A percentile compares a stretch with the other conserved stretches of the same genome.
Conservation (phyloP, 2,329 filamentous ascomycete genomes). For the Colletotrichum echinochloae region DNA sequence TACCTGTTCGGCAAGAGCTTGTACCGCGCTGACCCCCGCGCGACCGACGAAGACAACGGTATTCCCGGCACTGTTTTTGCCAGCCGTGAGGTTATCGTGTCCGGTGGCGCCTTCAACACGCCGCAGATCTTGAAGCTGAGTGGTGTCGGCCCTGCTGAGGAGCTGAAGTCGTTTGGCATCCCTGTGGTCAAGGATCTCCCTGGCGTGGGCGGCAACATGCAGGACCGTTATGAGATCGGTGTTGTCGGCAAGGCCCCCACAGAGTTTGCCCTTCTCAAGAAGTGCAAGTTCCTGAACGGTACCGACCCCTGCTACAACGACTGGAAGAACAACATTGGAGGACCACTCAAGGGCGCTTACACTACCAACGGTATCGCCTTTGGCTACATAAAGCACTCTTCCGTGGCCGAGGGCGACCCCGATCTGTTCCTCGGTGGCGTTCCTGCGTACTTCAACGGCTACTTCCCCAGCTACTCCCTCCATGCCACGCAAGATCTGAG, state of each 20-base stretch:
- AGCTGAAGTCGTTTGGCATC: conserved; percentile 58
- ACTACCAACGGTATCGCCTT: conserved; percentile 65
- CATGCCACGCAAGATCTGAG: conserved; percentile 56
- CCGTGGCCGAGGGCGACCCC: conserved; percentile 55
- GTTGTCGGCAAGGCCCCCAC: conserved; percentile 45
- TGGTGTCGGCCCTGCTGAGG: conserved; percentile 58
- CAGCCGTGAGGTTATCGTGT: conserved; percentile 60
- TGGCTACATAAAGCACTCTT: conserved; percentile 53
- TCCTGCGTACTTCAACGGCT: conserved; percentile 65
- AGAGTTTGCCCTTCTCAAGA: conserved; percentile 29
- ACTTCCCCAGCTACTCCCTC: conserved; percentile 65
- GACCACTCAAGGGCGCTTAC: conserved; percentile 48
- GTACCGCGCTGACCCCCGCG: conserved; percentile 57
- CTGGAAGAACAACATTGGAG: conserved; percentile 48
- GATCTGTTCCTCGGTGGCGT: conserved; percentile 68
- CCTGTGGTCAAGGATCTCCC: conserved; percentile 57
- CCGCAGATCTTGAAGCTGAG: conserved; percentile 64
- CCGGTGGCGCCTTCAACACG: conserved; percentile 61
- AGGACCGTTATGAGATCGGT: conserved; percentile 56
- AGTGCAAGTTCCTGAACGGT: conserved; percentile 47
- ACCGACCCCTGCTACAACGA: conserved; percentile 40
- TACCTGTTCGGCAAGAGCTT: conserved; percentile 54
- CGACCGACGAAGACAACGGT: conserved; percentile 41
- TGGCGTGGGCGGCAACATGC: conserved; percentile 63
- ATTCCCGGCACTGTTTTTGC: conserved; percentile 42